Percentiles rank a stretch among this genome's conserved stretches.
Conservation (phyloP, 2,329 filamentous ascomycete species). For the Hypoxylon rubiginosum region DNA sequence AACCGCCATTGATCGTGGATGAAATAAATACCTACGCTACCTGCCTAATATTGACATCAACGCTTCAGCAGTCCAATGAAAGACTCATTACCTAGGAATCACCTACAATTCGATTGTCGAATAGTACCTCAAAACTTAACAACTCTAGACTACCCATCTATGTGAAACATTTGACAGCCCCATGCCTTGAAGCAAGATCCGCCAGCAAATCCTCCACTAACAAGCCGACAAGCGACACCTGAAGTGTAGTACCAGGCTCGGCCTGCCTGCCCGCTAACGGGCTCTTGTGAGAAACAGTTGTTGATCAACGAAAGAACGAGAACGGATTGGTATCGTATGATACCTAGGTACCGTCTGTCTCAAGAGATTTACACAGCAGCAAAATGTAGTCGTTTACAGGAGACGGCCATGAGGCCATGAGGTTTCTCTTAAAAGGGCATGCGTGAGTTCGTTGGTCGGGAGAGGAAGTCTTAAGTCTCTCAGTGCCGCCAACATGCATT, state of each 20-base stretch:
- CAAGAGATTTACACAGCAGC: not conserved
- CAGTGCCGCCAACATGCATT: not conserved
- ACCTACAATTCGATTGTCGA: not conserved
- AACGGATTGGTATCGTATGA: not conserved
- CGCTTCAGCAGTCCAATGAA: too few species aligned
- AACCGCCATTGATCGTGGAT: too few species aligned
- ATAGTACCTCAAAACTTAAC: not conserved
- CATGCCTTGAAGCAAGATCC: not conserved
- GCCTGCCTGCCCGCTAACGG: not conserved
- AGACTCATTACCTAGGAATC: not conserved
- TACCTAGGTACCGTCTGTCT: slow-evolving; percentile 1
- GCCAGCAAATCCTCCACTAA: not conserved
- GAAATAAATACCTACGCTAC: too few species aligned
- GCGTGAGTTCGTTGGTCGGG: not conserved
- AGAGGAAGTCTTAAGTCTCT: not conserved
- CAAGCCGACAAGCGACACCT: not conserved
- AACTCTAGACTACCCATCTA: not conserved
- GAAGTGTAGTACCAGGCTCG: not conserved
- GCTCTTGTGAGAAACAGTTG: not conserved
- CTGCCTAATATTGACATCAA: too few species aligned
- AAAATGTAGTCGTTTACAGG: not conserved
- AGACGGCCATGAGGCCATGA: not conserved
- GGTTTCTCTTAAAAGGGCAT: not conserved
- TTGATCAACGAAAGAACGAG: not conserved
- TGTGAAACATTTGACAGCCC: not conserved